Conservation (phyloP, 495 filamentous ascomycete genomes). For the Penicillium ucsense region DNA sequence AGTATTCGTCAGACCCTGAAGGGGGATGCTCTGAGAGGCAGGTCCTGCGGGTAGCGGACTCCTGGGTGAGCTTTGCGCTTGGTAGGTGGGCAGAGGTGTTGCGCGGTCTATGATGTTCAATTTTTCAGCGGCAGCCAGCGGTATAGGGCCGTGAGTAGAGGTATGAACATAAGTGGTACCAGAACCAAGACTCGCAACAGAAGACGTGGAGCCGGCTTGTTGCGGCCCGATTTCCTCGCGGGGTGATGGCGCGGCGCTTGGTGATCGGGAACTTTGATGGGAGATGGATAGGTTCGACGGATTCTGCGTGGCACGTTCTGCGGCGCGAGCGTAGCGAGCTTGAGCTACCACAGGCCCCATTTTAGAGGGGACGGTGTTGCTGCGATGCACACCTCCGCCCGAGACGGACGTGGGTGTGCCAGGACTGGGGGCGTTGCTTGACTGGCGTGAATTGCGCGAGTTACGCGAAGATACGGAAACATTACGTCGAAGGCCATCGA, state of each 20-base stretch:
- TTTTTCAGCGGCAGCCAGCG: slow-evolving; percentile 13
- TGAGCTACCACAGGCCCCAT: slow-evolving; percentile 63
- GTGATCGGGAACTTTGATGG: slow-evolving; percentile 23
- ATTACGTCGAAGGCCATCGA: slow-evolving; percentile 64
- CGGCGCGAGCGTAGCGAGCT: slow-evolving; percentile 42
- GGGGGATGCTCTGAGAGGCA: background rate
- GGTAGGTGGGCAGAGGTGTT: slow-evolving; percentile 37
- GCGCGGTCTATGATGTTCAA: slow-evolving; percentile 15
- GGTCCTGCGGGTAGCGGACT: background rate
- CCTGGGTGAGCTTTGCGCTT: slow-evolving; percentile 8
- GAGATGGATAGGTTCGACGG: slow-evolving; percentile 23
- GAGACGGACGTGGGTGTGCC: slow-evolving; percentile 53
- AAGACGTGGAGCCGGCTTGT: slow-evolving; percentile 1
- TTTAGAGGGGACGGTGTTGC: slow-evolving; percentile 93
- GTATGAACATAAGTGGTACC: slow-evolving; percentile 23
- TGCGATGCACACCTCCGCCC: slow-evolving; percentile 67
- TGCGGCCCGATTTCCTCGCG: slow-evolving; percentile 11
- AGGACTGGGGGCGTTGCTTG: slow-evolving; percentile 60
- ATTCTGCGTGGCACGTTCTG: slow-evolving; percentile 22
- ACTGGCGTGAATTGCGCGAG: slow-evolving; percentile 59
- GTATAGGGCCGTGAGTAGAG: slow-evolving; percentile 28
- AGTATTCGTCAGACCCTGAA: slow-evolving; percentile 4
- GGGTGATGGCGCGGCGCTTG: slow-evolving; percentile 26
- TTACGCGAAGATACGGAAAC: slow-evolving; percentile 66
- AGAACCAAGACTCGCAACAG: slow-evolving; percentile 1